Evolutionary conservation across 371 early-diverging fungal species (phyloP), one percentile per base, ranked within the genome.

Genomic region (Mortierella sp.): DNA sequence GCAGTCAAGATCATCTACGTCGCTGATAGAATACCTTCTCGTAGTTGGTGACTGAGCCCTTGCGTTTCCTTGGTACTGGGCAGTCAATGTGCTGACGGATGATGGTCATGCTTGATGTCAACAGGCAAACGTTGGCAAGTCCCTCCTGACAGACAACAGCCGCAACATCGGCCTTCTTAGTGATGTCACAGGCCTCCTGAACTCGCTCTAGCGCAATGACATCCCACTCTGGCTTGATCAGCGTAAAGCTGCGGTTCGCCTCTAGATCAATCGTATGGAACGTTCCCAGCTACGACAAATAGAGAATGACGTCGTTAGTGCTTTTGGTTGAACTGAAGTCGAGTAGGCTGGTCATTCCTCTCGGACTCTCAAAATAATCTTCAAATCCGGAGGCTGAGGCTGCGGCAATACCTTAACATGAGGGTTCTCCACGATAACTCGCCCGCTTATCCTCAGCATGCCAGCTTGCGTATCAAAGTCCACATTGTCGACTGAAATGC

Each of bases 71-170:
- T 8, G 99, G 99, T 24, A 99, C 94, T 26, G 95, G 93, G 28
- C 91, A 90, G 86, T 98, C 98, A 48, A 99, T 96, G 16, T 97
- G 92, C 82, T 98, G 98, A 51, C 96, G 92, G 11, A 98, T 97
- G 75, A 98, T 92, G 2, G 99, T 99, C 98, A 98, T 97, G 76
- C 95, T 95, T 73, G 96, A 92, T 3, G 99, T 98, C 71, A 99
- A 75, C 31, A 98, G 92, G 78, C 99, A 99, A 19, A 99, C 77
- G 72, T 97, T 96, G 11, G 99, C 98, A 40, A 99, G 88, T 0
- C 99, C 99, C 82, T 99, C 99, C 84, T 99, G 96, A 82, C 98
- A 93, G 2, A 98, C 96, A 26, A 99, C 93, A 5, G 98, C 99
- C 0, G 96, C 98, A 3, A 98, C 94, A 76, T 99, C 99, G 5